Percentiles rank a stretch among this genome's conserved stretches.
Conservation (phyloP, 192 early-diverging fungal genomes). For the Backusella australiensis region DNA sequence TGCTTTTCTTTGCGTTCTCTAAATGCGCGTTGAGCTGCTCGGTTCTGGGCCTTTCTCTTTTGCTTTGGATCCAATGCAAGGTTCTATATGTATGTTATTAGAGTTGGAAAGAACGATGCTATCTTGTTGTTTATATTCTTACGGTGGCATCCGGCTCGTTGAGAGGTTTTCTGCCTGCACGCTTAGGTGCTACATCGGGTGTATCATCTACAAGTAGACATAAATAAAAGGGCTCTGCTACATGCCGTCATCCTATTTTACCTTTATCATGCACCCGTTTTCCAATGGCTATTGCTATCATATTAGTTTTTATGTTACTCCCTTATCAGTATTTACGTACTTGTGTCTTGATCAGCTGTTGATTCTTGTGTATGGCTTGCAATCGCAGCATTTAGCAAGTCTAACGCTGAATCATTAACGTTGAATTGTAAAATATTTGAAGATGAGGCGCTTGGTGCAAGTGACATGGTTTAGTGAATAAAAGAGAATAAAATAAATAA, state of each 20-base stretch:
- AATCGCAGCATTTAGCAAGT: constrained; percentile 7
- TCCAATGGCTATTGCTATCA: not conserved
- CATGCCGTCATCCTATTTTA: not conserved
- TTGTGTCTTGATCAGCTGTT: not conserved
- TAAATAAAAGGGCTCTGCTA: not conserved
- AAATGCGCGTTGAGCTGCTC: constrained; percentile 36
- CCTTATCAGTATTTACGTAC: not conserved
- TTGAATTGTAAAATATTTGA: not conserved
- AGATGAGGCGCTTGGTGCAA: not conserved
- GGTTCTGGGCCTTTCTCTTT: constrained; percentile 41
- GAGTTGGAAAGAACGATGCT: not conserved
- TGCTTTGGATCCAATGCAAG: constrained; percentile 28
- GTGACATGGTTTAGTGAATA: not conserved
- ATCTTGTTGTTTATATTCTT: not conserved
- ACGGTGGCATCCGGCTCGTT: constrained; percentile 4
- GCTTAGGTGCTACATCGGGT: constrained; percentile 1
- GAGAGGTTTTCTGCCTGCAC: constrained; percentile 29
- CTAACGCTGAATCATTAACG: constrained; percentile 1
- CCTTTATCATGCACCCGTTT: not conserved
- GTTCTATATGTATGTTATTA: not conserved
- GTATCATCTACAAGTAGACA: not conserved
- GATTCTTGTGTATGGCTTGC: constrained; percentile 6
- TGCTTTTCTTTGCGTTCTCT: constrained; percentile 83
- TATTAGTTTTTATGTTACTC: not conserved
- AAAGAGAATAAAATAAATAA: not conserved